These are phyloP conservation scores for Taiozyma sp. DNA, from an alignment of 1,139 yeast species.

Conservation along the genomic window DNA sequence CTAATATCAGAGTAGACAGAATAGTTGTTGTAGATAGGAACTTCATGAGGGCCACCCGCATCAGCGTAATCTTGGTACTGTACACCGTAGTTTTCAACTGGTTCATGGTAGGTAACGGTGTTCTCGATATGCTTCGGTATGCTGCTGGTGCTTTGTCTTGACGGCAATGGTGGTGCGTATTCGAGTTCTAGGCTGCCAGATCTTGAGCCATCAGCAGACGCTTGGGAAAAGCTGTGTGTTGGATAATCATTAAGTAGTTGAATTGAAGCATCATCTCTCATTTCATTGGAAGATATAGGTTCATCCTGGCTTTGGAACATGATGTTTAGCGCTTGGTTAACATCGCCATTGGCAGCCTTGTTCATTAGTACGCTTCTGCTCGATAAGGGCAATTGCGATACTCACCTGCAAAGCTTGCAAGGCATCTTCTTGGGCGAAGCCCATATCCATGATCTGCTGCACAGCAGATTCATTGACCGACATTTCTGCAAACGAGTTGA, in stretches of 20 bases:
- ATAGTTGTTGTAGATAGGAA: background rate
- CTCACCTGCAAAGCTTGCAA: conserved; percentile 27
- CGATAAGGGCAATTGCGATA: conserved; percentile 8
- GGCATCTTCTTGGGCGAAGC: conserved; percentile 42
- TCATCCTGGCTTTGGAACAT: conserved; percentile 2
- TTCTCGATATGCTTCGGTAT: background rate
- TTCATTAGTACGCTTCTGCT: conserved; percentile 23
- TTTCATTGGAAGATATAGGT: background rate
- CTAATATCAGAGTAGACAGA: conserved; percentile 28
- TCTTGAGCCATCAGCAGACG: background rate
- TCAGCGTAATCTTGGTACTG: background rate
- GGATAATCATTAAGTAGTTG: background rate
- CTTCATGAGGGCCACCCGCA: background rate
- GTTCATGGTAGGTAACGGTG: background rate
- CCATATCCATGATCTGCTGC: conserved; percentile 54
- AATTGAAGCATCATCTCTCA: background rate
- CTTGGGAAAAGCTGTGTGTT: background rate
- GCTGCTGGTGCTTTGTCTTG: conserved; percentile 10
- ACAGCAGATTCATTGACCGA: conserved; percentile 17
- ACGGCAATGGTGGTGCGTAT: conserved; percentile 4
- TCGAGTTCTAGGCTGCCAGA: background rate
- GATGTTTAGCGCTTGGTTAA: conserved; percentile 1
- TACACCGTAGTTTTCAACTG: background rate
- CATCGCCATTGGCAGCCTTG: conserved; percentile 1
- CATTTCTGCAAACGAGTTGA: background rate